Conservation (phyloP, 1,139 yeast genomes). For the Candida sp. region DNA sequence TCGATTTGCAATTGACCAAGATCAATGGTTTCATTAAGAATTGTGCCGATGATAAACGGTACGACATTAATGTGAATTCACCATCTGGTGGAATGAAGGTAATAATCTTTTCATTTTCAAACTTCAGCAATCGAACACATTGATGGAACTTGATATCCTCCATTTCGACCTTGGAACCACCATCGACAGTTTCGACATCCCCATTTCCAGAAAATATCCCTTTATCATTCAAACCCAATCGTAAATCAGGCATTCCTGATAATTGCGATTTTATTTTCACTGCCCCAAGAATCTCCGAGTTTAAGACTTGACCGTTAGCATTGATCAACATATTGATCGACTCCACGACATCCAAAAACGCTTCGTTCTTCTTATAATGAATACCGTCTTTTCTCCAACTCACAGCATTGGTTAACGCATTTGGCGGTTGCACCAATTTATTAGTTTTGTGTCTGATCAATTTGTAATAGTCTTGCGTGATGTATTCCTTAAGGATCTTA, state of each 20-base stretch:
- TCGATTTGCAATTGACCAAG: slow-evolving; percentile 76
- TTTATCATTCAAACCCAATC: slow-evolving; percentile 89
- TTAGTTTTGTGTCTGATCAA: slow-evolving; percentile 50
- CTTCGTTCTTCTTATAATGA: slow-evolving; percentile 88
- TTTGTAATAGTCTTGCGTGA: slow-evolving; percentile 73
- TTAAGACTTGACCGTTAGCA: slow-evolving; percentile 84
- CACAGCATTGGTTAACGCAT: slow-evolving; percentile 90
- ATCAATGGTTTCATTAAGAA: slow-evolving; percentile 79
- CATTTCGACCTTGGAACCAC: slow-evolving; percentile 51
- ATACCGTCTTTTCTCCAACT: slow-evolving; percentile 97
- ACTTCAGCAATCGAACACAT: slow-evolving; percentile 81
- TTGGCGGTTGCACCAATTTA: slow-evolving; percentile 65
- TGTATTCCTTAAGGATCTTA: slow-evolving; percentile 85
- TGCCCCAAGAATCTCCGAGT: slow-evolving; percentile 88
- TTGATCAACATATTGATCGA: slow-evolving; percentile 90
- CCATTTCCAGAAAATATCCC: slow-evolving; percentile 53
- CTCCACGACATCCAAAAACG: slow-evolving; percentile 92
- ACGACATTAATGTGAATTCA: slow-evolving; percentile 85
- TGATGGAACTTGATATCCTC: slow-evolving; percentile 97
- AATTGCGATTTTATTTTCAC: slow-evolving; percentile 85
- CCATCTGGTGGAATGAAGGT: slow-evolving; percentile 94
- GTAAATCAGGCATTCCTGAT: slow-evolving; percentile 96
- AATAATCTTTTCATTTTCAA: slow-evolving; percentile 80
- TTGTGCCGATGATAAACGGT: slow-evolving; percentile 77
- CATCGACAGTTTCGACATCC: slow-evolving; percentile 18